Evolutionary conservation across 345 rosid species (phyloP).

Genomic region (Crucihimalaya himalaica): DNA sequence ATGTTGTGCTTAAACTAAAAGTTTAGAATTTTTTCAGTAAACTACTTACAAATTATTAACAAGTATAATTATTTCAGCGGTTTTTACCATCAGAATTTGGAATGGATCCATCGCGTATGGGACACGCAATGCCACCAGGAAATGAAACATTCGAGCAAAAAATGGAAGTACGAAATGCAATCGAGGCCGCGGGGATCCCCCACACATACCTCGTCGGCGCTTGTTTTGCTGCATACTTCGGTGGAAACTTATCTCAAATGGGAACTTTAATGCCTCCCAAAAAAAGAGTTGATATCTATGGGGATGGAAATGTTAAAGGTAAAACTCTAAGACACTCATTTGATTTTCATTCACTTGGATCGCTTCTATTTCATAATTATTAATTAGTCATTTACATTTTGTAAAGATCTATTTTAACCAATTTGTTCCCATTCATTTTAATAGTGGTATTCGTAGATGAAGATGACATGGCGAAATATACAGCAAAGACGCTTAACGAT

Average conservation of each 20-base stretch:
- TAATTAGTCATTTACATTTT: background rate
- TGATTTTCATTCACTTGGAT: background rate
- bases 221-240: constrained; percentile 80
- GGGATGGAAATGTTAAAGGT: constrained; percentile 80
- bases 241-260: constrained; percentile 66
- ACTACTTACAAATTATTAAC: background rate
- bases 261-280: constrained; percentile 61
- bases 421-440: background rate
- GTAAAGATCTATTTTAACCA: background rate
- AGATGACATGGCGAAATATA: constrained; percentile 63
- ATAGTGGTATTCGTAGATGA: constrained; percentile 57
- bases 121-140: constrained; percentile 69
- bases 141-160: constrained; percentile 77
- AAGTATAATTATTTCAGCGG: constrained; percentile 38
- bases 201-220: constrained; percentile 69
- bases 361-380: background rate
- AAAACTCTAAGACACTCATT: background rate
- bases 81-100: constrained; percentile 91
- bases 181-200: constrained; percentile 72
- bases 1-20: background rate
- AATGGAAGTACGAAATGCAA: constrained; percentile 67
- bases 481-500: constrained; percentile 67
- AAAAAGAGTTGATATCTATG: constrained; percentile 51
- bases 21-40: background rate
- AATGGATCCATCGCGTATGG: constrained; percentile 76